Evolutionary conservation across 768 basidiomycete species (phyloP), one percentile per base, ranked within the genome.

Genomic region (Macrocybe gigantea): DNA sequence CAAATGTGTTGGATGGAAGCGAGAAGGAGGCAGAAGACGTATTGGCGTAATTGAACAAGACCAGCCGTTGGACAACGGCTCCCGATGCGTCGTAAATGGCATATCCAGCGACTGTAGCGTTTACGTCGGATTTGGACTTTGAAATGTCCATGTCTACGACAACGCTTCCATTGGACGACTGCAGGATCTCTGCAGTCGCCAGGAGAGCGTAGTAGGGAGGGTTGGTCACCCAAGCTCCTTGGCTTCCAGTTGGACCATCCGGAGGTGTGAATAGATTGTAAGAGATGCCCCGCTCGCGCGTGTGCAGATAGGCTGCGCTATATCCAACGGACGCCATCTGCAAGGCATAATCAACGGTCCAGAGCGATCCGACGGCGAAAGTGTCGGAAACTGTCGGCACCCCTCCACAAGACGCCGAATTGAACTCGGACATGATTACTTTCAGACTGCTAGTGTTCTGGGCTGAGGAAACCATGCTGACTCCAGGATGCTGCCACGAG

Each of bases 41-140:
- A 61, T 76, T 71, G 56, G 67, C 72, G 53, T 65, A 79, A 53
- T 80, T 79, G 61, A 80, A 74, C 35, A 80, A 56, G 10, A 72
- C 71, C 22, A 78, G 57, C 43, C 69, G 65, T 33, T 66, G 60
- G 22, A 77, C 60, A 1, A 66, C 65, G 2, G 71, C 68, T 40
- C 67, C 68, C 9, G 59, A 61, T 33, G 77, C 67, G 51, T 85
- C 79, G 65, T 82, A 82, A 29, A 85, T 61, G 5, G 75, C 80
- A 58, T 87, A 85, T 32, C 76, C 69, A 51, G 76, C 72, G 35
- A 67, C 68, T 14, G 70, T 70, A 32, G 70, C 66, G 53, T 60
- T 65, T 9, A 56, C 56, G 49, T 72, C 62, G 10, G 55, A 53
- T 44, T 40, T 65, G 6, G 74, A 77, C 36, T 64, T 63, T 15